Base-by-base conservation (phyloP, 768 basidiomycete species). In the Lentinula raphanica region DNA sequence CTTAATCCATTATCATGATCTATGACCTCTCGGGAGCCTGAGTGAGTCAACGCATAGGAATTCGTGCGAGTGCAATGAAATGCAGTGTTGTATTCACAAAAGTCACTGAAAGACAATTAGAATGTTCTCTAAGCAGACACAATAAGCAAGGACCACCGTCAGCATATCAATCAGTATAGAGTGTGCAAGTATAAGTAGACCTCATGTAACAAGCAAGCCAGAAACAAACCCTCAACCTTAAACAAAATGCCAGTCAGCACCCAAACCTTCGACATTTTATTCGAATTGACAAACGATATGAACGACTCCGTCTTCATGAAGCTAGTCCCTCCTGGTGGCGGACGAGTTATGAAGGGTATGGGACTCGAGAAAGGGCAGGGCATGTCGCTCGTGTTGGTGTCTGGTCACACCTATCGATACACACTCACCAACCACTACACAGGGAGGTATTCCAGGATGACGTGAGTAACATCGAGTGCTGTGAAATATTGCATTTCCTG, bases 271-370 rank as follows among this genome's bases (percentile, higher is more conserved):
- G 82, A 83, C 65, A 75, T 83, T 44, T 60, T 80, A 36, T 72
- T 83, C 64, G 79, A 81, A 59, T 67, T 84, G 60, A 65, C 67
- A 36, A 85, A 84, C 70, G 76, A 83, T 65, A 79, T 76, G 13
- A 23, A 21, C 31, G 42, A 56, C 9, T 6, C 32, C 1, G 32
- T 32, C 13, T 28, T 56, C 15, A 29, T n/a, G n/a, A n/a, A 45
- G 25, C 11, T 40, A 23, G 27, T 17, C 15, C 32, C 39, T 17
- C 28, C 5, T 15, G 29, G 5, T 56, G 13, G 17, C 1, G 21
- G 40, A 32, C 25, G 40, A 19, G 27, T 12, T 17, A 74, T 72
- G 12, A 68, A 75, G 13, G 69, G 69, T 48, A 68, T 79, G 48
- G 64, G 74, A 50, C 67, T 82, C 17, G 75, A 71, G 44, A 64